phyloP scores from a whole-genome alignment of 2,329 filamentous ascomycete species.

The Fonsecaea monophora region DNA sequence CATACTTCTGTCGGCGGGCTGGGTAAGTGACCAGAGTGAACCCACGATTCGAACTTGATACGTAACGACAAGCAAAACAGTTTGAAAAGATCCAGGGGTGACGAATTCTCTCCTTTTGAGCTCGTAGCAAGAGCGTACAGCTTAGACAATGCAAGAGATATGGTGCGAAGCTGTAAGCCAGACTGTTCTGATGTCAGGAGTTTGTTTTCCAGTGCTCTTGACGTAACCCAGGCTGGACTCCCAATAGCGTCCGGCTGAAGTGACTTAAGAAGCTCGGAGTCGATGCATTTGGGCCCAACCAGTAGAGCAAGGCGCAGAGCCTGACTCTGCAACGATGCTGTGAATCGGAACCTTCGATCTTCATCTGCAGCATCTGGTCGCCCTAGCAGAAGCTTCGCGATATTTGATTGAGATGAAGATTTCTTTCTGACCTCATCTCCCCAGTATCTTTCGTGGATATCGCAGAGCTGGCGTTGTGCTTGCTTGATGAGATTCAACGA shows the following conservation, averaged over 20 bases:
- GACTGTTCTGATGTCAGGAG: slow-evolving; percentile 49
- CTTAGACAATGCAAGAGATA: slow-evolving; percentile 49
- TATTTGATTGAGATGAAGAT: slow-evolving; percentile 7
- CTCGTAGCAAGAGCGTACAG: slow-evolving; percentile 29
- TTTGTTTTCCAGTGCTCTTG: slow-evolving; percentile 47
- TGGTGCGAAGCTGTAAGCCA: slow-evolving; percentile 52
- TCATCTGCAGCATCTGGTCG: slow-evolving; percentile 29
- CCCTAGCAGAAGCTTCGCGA: slow-evolving; percentile 24
- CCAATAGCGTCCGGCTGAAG: slow-evolving; percentile 39
- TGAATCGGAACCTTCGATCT: slow-evolving; percentile 30
- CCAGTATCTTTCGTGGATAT: slow-evolving; percentile 34
- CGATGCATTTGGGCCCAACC: slow-evolving; percentile 28
- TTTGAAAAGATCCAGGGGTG: slow-evolving; percentile 13
- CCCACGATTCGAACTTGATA: slow-evolving; percentile 54
- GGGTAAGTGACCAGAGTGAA: slow-evolving; percentile 49
- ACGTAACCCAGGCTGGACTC: slow-evolving; percentile 46
- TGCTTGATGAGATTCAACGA: slow-evolving; percentile 29
- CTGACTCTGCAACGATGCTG: slow-evolving; percentile 38
- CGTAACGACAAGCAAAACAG: slow-evolving; percentile 50
- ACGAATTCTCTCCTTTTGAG: neutral
- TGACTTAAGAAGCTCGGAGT: slow-evolving; percentile 26
- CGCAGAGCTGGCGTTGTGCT: slow-evolving; percentile 30
- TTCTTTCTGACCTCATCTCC: slow-evolving; percentile 15
- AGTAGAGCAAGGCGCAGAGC: slow-evolving; percentile 36
- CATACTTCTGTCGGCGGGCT: slow-evolving; percentile 53